Percentiles rank a stretch among this genome's conserved stretches.
Conservation (phyloP, 371 early-diverging fungal species). For the Syncephalastrum sp. region DNA sequence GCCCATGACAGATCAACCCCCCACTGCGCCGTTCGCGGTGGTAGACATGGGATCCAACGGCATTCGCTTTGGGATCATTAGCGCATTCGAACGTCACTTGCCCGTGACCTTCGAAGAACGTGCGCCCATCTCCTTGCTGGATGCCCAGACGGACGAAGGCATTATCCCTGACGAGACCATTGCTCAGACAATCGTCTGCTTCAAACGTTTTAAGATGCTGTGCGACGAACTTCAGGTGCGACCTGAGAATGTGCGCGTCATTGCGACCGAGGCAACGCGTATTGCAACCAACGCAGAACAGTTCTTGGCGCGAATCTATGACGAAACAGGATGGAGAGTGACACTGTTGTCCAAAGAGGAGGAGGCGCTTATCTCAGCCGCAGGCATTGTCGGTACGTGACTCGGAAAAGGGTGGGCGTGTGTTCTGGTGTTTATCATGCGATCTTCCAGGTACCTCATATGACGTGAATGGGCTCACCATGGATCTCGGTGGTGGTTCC, state of each 20-base stretch:
- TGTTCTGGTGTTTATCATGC: background rate
- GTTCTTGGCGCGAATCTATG: conserved; percentile 45
- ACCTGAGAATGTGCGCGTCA: conserved; percentile 43
- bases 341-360: conserved; percentile 50
- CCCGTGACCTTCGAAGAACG: conserved; percentile 67
- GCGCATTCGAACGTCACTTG: conserved; percentile 53
- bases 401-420: background rate
- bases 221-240: conserved; percentile 47
- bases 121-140: conserved; percentile 59
- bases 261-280: conserved; percentile 67
- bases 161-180: conserved; percentile 53
- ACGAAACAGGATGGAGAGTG: conserved; percentile 54
- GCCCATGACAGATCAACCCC: conserved; percentile 3
- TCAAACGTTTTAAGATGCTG: conserved; percentile 53
- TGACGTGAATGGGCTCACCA: conserved; percentile 56
- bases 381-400: conserved; percentile 57
- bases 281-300: conserved; percentile 53
- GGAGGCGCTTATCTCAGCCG: conserved; percentile 60
- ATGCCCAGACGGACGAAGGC: conserved; percentile 49
- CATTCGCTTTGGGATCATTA: conserved; percentile 64
- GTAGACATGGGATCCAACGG: conserved; percentile 75
- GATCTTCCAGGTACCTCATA: conserved; percentile 46
- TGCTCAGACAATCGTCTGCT: conserved; percentile 51
- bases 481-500: conserved; percentile 68
- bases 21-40: conserved; percentile 52